These are phyloP conservation scores for Russula foetens DNA, from an alignment of 768 basidiomycete genomes.

Conservation along the genomic window DNA sequence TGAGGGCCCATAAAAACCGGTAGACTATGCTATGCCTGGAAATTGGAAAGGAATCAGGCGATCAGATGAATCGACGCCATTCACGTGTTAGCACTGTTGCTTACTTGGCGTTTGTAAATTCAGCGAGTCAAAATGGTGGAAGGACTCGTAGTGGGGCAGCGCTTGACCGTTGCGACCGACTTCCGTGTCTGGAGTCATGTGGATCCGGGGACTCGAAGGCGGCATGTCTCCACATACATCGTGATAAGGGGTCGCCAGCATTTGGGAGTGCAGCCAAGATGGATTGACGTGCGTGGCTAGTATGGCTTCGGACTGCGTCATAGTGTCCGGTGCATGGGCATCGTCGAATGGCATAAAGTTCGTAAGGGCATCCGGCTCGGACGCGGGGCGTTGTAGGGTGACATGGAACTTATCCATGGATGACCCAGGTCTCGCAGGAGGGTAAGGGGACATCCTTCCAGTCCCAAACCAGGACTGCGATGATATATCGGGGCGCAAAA, in stretches of 20 bases:
- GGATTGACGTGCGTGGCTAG: conserved; percentile 12
- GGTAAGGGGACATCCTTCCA: background rate
- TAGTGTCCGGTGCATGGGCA: background rate
- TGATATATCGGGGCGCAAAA: background rate
- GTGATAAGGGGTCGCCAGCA: too few species aligned
- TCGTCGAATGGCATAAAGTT: background rate
- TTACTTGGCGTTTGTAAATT: conserved; percentile 30
- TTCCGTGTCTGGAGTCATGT: background rate
- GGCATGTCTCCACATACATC: background rate
- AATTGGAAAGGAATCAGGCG: background rate
- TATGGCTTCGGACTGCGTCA: background rate
- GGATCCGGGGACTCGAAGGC: background rate
- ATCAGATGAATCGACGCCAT: conserved; percentile 14
- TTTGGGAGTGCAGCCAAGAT: conserved; percentile 5
- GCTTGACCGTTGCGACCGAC: background rate
- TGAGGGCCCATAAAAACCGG: background rate
- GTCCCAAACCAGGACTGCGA: conserved; percentile 8
- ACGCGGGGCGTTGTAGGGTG: background rate
- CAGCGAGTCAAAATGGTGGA: conserved; percentile 26
- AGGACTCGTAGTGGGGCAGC: background rate
- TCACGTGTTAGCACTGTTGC: conserved; percentile 18
- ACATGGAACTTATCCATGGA: background rate
- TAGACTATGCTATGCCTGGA: background rate
- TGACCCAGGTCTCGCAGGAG: background rate
- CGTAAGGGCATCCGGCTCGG: background rate